Evolutionary conservation across 257 asterid species (phyloP).

Genomic region (Capsicum rhomboideum): DNA sequence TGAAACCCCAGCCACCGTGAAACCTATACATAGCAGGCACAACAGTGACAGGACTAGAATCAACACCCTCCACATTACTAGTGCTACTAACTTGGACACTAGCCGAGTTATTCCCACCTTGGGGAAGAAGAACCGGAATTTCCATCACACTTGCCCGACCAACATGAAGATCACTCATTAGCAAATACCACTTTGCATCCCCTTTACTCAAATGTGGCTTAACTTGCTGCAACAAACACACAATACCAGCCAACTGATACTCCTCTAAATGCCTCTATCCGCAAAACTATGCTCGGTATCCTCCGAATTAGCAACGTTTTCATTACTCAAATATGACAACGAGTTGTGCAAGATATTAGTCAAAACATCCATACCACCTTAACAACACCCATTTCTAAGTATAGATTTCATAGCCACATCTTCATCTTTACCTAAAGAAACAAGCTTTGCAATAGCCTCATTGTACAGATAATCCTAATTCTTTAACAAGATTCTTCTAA

Average conservation of each 20-base stretch:
- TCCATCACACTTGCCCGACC: slow-evolving; percentile 87
- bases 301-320: slow-evolving; percentile 18
- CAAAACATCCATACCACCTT: slow-evolving; percentile 80
- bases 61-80: slow-evolving; percentile 27
- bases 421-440: slow-evolving; percentile 58
- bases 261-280: slow-evolving; percentile 72
- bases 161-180: slow-evolving; percentile 77
- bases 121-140: slow-evolving; percentile 48
- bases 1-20: slow-evolving; percentile 84
- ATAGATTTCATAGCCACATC: slow-evolving; percentile 66
- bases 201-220: slow-evolving; percentile 71
- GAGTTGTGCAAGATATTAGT: slow-evolving; percentile 62
- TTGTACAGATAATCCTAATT: slow-evolving; percentile 57
- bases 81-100: slow-evolving; percentile 22
- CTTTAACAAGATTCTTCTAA: slow-evolving; percentile 58
- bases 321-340: slow-evolving; percentile 49
- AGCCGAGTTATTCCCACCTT: slow-evolving; percentile 22
- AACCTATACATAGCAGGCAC: slow-evolving; percentile 66
- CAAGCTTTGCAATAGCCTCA: slow-evolving; percentile 52
- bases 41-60: slow-evolving; percentile 49
- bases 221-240: slow-evolving; percentile 64
- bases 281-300: slow-evolving; percentile 23
- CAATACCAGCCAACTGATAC: slow-evolving; percentile 66
- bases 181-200: slow-evolving; percentile 88
- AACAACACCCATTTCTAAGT: slow-evolving; percentile 63